phyloP scores from a whole-genome alignment of 257 asterid genomes.

The Handroanthus guayacan region DNA sequence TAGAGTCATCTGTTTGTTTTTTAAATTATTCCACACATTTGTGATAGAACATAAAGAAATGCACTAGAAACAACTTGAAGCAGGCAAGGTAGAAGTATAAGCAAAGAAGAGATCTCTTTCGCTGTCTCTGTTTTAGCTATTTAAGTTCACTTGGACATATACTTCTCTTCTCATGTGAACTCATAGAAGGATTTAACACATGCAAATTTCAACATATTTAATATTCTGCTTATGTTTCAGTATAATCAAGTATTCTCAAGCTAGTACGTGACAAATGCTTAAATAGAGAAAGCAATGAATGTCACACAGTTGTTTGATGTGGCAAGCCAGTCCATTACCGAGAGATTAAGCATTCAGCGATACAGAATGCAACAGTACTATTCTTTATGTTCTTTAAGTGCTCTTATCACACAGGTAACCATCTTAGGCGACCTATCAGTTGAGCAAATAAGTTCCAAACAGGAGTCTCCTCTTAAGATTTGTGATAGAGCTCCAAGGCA shows the following conservation, averaged over 20 bases:
- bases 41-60: neutral
- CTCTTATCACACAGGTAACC: too few relatives aligned
- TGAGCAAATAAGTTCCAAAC: too few relatives aligned
- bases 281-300: neutral
- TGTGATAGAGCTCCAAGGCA: too few relatives aligned
- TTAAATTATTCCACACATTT: neutral
- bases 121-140: neutral
- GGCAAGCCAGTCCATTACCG: neutral
- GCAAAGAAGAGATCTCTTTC: neutral
- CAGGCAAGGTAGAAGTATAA: neutral
- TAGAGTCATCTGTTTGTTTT: neutral
- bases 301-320: neutral
- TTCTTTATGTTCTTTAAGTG: too few relatives aligned
- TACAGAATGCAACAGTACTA: neutral
- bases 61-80: neutral
- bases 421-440: too few relatives aligned
- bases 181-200: neutral
- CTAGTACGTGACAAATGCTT: conserved; percentile 8
- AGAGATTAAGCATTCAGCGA: neutral
- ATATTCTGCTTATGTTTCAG: conserved; percentile 5
- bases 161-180: conserved; percentile 1
- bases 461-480: too few relatives aligned
- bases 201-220: neutral
- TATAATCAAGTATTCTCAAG: conserved; percentile 15
- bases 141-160: neutral